Evolutionary conservation across 768 basidiomycete species (phyloP).

Genomic region (Trametes sanguinea): DNA sequence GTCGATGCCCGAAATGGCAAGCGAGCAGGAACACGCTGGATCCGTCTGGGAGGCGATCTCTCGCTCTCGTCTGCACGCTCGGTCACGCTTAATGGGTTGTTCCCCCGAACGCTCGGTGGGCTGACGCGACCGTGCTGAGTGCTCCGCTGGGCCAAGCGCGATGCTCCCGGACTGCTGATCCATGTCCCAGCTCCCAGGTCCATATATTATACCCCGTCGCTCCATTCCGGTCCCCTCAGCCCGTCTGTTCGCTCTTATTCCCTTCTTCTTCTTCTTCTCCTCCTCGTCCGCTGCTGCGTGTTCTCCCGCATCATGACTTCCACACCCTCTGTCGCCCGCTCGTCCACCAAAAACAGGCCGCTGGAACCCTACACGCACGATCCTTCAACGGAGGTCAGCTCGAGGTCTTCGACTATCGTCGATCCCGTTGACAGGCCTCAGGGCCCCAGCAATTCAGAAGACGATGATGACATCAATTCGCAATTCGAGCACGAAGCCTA

Average conservation of each 20-base stretch:
- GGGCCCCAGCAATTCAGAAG: not conserved
- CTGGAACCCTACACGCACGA: not conserved
- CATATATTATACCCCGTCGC: slow-evolving; percentile 1
- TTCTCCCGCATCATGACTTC: not conserved
- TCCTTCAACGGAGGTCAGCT: slow-evolving; percentile 10
- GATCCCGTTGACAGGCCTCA: slow-evolving; percentile 2
- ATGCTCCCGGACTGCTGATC: not conserved
- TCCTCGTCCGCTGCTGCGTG: not conserved
- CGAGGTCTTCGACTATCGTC: slow-evolving; percentile 22
- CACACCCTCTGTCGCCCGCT: not conserved
- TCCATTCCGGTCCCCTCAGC: slow-evolving; percentile 1
- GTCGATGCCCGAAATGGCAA: not conserved
- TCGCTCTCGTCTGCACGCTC: not conserved
- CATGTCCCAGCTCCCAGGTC: not conserved
- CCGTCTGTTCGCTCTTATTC: not conserved
- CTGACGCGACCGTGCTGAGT: slow-evolving; percentile 8
- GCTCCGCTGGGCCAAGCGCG: not conserved
- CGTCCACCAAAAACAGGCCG: not conserved
- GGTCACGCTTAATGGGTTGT: not conserved
- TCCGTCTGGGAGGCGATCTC: not conserved
- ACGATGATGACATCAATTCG: slow-evolving; percentile 22
- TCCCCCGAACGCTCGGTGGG: not conserved
- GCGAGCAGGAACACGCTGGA: slow-evolving; percentile 9
- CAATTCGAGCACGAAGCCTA: slow-evolving; percentile 30
- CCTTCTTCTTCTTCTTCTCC: not conserved